These are phyloP conservation scores for Candida quercuum DNA, from an alignment of 805 yeast species.

Conservation along the genomic window DNA sequence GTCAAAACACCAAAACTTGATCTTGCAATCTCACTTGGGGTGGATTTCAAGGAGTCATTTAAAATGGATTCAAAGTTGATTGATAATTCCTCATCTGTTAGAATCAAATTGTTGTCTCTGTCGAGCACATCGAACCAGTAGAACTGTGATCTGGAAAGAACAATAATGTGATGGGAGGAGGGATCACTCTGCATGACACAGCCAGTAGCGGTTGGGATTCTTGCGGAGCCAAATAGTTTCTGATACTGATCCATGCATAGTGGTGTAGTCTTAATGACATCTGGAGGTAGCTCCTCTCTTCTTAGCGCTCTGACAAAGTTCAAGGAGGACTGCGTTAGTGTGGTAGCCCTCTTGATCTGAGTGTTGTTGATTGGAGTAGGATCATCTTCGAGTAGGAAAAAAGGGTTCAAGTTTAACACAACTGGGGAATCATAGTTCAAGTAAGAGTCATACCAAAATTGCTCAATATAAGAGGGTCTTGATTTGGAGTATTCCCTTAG, in stretches of 20 bases:
- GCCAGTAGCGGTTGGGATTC: conserved; percentile 79
- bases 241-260: conserved; percentile 91
- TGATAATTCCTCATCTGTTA: conserved; percentile 70
- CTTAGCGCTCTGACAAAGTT: conserved; percentile 78
- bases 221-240: conserved; percentile 78
- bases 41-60: conserved; percentile 52
- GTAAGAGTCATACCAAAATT: conserved; percentile 92
- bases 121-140: conserved; percentile 95
- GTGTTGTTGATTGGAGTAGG: conserved; percentile 50
- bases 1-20: conserved; percentile 87
- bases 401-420: conserved; percentile 88
- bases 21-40: conserved; percentile 63
- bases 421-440: conserved; percentile 84
- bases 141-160: conserved; percentile 79
- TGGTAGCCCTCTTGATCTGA: conserved; percentile 78
- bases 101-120: conserved; percentile 59
- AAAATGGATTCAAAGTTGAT: conserved; percentile 72
- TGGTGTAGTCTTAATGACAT: conserved; percentile 56
- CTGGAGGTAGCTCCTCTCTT: conserved; percentile 68
- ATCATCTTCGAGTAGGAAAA: conserved; percentile 85
- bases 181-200: conserved; percentile 82
- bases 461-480: conserved; percentile 80
- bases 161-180: conserved; percentile 74
- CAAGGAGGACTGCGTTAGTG: conserved; percentile 69
- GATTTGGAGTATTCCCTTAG: conserved; percentile 56